Base-by-base conservation (phyloP, 1,284 basidiomycete genomes). In the Trametes polyzona region DNA sequence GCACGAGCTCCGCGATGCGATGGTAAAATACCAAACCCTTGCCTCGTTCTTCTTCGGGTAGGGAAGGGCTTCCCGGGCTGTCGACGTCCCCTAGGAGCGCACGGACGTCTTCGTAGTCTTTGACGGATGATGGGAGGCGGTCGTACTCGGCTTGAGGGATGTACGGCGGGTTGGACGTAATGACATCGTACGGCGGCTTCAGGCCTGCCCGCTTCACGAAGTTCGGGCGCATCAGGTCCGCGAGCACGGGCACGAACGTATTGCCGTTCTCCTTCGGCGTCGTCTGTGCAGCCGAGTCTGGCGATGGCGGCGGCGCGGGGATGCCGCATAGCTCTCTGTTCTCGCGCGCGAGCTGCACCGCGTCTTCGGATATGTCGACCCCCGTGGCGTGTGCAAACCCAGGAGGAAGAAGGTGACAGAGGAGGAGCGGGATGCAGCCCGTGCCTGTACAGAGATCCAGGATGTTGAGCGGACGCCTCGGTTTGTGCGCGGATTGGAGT, bases 131-230 rank as follows among this genome's bases (percentile, higher is more conserved):
- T 4, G 88, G 82, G 23, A 96, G 81, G 14, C 69, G 57, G 39
- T 82, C 74, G 69, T 88, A 96, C 56, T 92, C 88, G 30, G 71
- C 59, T 52, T 70, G 77, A 21, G 93, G 78, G 65, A 98, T 93
- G 74, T 97, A 97, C 6, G 95, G 95, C n/a, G 95, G 95, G 72
- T 97, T 98, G 11, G 91, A 87, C 6, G 93, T 93, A 64, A 98
- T 74, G 55, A 97, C 72, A 73, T 95, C 87, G 71, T 88, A 88
- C 3, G 86, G 80, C 14, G 76, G 76, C 37, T 66, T 58, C 58
- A 80, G 71, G 35, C 67, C 65, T 40, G 68, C 63, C 24, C 69
- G 64, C 29, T 71, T 64, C 30, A 76, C 67, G 49, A 83, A 68
- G 16, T 47, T 44, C 64, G 72, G 74, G 58, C 70, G 73, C 64